Conservation (phyloP, 2,329 filamentous ascomycete genomes). For the Alternaria ventricosa region DNA sequence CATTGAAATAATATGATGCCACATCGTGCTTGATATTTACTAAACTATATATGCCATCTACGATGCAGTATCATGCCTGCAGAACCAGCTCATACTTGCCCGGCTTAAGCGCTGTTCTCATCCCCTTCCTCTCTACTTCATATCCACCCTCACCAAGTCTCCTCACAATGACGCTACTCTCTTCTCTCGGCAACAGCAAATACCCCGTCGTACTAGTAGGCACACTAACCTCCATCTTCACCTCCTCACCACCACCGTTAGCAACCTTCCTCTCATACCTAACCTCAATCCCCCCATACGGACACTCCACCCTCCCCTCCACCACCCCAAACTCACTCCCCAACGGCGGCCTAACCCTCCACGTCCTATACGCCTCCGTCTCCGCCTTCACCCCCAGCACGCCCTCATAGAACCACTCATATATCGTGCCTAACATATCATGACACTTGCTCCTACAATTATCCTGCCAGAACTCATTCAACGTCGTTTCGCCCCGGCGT, state of each 20-base stretch:
- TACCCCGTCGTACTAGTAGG: constrained; percentile 30
- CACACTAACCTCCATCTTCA: constrained; percentile 29
- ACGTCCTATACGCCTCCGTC: constrained; percentile 51
- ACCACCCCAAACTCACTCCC: constrained; percentile 51
- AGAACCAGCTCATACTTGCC: background rate
- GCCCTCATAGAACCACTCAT: constrained; percentile 57
- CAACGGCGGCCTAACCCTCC: constrained; percentile 50
- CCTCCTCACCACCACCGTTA: background rate
- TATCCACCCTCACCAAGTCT: background rate
- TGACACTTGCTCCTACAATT: constrained; percentile 55
- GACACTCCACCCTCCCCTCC: constrained; percentile 49
- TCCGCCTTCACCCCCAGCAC: constrained; percentile 50
- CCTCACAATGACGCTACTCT: background rate
- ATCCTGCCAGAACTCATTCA: constrained; percentile 56
- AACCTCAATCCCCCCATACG: constrained; percentile 48
- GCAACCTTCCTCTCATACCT: constrained; percentile 18
- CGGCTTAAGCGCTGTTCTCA: background rate
- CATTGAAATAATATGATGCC: background rate
- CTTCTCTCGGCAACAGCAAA: constrained; percentile 15
- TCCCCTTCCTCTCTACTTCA: background rate
- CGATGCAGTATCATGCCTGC: background rate
- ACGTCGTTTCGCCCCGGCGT: constrained; percentile 53
- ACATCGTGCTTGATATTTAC: background rate
- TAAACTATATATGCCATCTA: background rate
- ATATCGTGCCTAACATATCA: constrained; percentile 58